phyloP scores from a whole-genome alignment of 768 basidiomycete species.

The Suillus clintonianus region DNA sequence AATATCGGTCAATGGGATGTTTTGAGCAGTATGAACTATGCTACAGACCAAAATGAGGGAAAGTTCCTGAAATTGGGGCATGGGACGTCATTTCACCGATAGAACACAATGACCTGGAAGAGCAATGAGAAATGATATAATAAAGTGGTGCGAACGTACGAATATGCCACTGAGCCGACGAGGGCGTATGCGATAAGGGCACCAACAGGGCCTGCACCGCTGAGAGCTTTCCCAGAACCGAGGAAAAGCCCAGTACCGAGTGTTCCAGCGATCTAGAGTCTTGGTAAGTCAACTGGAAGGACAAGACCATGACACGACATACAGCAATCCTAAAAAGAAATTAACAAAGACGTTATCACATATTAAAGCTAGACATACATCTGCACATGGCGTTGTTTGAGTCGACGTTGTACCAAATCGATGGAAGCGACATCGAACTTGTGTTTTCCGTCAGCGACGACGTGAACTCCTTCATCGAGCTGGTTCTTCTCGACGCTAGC shows the following conservation, averaged over 20 bases:
- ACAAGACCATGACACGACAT: conserved; percentile 20
- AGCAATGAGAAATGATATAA: conserved; percentile 13
- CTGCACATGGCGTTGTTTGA: conserved; percentile 79
- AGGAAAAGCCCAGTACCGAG: conserved; percentile 76
- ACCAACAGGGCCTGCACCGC: conserved; percentile 64
- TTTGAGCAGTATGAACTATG: neutral
- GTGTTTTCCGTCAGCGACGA: conserved; percentile 27
- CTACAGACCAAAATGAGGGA: conserved; percentile 64
- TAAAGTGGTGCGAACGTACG: conserved; percentile 37
- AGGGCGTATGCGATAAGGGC: conserved; percentile 64
- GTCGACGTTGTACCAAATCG: conserved; percentile 69
- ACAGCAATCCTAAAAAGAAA: conserved; percentile 58
- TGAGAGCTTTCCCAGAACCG: conserved; percentile 64
- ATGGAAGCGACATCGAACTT: conserved; percentile 62
- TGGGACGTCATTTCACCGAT: conserved; percentile 81
- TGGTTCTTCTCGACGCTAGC: conserved; percentile 12
- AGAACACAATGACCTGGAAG: conserved; percentile 56
- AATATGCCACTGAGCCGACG: conserved; percentile 67
- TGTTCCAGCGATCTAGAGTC: conserved; percentile 64
- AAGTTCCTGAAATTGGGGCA: conserved; percentile 78
- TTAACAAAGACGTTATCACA: neutral
- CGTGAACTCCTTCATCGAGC: neutral
- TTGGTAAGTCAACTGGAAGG: neutral
- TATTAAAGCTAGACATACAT: conserved; percentile 47
- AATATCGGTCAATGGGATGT: neutral